These are phyloP conservation scores for Mycosphaerella sp. DNA, from an alignment of 2,329 filamentous ascomycete species.

Conservation along the genomic window DNA sequence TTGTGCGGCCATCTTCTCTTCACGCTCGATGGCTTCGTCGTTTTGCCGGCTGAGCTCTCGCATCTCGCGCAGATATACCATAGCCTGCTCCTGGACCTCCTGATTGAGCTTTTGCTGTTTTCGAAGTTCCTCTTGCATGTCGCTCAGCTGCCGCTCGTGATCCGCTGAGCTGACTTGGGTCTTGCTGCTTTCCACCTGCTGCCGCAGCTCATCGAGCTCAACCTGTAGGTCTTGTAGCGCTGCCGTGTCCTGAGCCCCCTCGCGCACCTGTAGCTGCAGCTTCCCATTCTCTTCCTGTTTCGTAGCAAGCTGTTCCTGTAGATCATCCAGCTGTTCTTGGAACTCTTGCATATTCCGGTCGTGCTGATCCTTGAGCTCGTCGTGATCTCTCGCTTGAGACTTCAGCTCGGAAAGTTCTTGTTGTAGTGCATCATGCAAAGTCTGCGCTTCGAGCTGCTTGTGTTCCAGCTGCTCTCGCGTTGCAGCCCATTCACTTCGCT, in stretches of 20 bases:
- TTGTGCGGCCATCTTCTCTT: constrained; percentile 69
- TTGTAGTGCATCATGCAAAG: constrained; percentile 71
- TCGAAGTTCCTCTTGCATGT: constrained; percentile 58
- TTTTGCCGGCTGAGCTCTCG: constrained; percentile 74
- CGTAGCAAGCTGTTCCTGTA: constrained; percentile 38
- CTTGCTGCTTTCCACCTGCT: constrained; percentile 14
- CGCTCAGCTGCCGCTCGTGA: constrained; percentile 54
- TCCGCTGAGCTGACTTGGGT: constrained; percentile 44
- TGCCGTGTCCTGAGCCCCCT: constrained; percentile 37
- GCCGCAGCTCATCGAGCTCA: constrained; percentile 18
- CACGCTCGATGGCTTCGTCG: constrained; percentile 69
- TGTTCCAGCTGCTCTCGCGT: constrained; percentile 62
- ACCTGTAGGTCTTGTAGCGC: constrained; percentile 28
- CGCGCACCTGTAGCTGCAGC: constrained; percentile 36
- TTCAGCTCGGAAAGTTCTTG: constrained; percentile 70
- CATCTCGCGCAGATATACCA: constrained; percentile 84
- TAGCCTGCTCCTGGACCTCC: constrained; percentile 77
- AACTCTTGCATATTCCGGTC: constrained; percentile 22
- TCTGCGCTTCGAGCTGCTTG: constrained; percentile 44
- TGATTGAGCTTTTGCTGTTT: constrained; percentile 79
- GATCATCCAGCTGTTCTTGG: constrained; percentile 18
- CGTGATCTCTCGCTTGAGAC: constrained; percentile 32
- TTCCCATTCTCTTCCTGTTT: constrained; percentile 47
- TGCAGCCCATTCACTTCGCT: constrained; percentile 27
- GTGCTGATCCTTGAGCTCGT: constrained; percentile 24